Percentiles rank a stretch among this genome's conserved stretches.
phyloP scores from a whole-genome alignment of 441 rosid species.

The Populus trichocarpa region DNA sequence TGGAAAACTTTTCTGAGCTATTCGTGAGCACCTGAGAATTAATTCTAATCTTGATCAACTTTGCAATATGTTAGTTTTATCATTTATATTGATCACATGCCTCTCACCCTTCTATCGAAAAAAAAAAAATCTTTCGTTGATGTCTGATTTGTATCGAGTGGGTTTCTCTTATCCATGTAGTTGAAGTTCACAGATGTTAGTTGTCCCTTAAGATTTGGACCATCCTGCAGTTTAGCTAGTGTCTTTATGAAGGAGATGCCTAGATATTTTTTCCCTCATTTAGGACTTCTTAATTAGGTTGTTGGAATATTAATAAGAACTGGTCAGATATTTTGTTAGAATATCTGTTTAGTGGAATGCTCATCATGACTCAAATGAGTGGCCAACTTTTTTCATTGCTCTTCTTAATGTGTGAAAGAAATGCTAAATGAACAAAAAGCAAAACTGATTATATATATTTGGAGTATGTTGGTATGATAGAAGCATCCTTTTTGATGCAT shows the following conservation, averaged over 20 bases:
- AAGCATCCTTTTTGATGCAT: not conserved
- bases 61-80: not conserved
- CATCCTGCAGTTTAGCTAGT: too few species aligned
- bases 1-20: not conserved
- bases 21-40: not conserved
- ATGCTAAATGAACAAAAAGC: not conserved
- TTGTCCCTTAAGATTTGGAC: too few species aligned
- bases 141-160: too few species aligned
- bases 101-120: too few species aligned
- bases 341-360: not conserved
- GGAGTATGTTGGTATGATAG: not conserved
- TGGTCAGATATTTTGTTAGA: not conserved
- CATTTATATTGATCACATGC: not conserved
- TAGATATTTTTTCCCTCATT: too few species aligned
- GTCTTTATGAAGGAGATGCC: too few species aligned
- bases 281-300: too few species aligned
- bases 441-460: not conserved
- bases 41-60: not conserved
- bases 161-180: too few species aligned
- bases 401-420: not conserved
- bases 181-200: too few species aligned
- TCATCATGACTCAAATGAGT: not conserved
- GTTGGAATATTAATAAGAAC: not conserved
- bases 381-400: not conserved
- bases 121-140: too few species aligned